Evolutionary conservation across 805 yeast genomes (phyloP), one percentile per base, ranked within the genome.

Genomic region (Lipomyces mesembrius): DNA sequence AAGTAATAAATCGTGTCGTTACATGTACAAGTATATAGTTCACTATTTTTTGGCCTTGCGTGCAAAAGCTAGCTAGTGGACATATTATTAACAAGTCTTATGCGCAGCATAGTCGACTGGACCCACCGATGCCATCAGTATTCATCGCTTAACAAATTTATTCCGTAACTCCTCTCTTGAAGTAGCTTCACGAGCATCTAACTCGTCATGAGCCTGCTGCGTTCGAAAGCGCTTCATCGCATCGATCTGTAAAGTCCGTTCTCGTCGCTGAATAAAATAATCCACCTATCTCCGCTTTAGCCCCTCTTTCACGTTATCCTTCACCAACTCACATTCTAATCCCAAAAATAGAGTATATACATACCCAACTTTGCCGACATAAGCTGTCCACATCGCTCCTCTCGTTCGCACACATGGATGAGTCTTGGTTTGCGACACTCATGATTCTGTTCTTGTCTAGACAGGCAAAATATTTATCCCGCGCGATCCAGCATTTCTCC

Each of bases 381-480:
- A 17, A 20, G 12, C 32, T 14, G 25, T 51, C 25, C 64, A 62
- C 43, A 17, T 29, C 63, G 29, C 32, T 53, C 5, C 29, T 46
- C 7, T 20, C 22, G 32, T 14, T 5, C n/a, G 61, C 25, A 12
- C 56, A 34, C 52, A 12, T 20, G 25, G 57, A 46, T 7, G 61
- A 39, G 11, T 57, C 67, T 22, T 39, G 46, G 12, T 12, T 12
- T 5, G 55, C 12, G 17, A 61, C 8, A 20, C 59, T 56, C 29
- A 37, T 85, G 62, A 94, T 87, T 20, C 84, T 79, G 73, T 89
- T 83, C 59, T 79, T 81, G 71, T 89, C 91, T 59, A 94, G 81
- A 77, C 99, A 94, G 8, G 79, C 83, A 74, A 91, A 91, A 75
- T 84, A 92, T 53, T 74, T 73, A 74, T 94, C 99, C 67, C 99